phyloP scores from a whole-genome alignment of 306 rosid species.

The Spatholobus suberectus region DNA sequence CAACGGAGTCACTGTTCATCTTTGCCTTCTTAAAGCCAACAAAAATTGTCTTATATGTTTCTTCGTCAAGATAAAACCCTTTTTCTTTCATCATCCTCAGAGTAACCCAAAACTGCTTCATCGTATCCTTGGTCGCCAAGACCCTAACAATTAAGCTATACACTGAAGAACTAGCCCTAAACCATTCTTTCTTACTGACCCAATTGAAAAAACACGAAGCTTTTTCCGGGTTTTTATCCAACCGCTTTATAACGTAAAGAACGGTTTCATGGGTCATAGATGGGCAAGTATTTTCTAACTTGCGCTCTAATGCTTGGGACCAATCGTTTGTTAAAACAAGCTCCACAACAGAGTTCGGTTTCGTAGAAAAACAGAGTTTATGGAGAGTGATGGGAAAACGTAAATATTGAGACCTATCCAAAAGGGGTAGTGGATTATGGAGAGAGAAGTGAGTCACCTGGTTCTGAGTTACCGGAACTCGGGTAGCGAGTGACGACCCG shows the following conservation, averaged over 20 bases:
- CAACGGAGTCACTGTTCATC: conserved; percentile 59
- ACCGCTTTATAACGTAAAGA: conserved; percentile 68
- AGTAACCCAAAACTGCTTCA: conserved; percentile 72
- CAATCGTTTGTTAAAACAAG: conserved; percentile 66
- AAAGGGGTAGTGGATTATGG: conserved; percentile 38
- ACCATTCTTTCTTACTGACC: conserved; percentile 64
- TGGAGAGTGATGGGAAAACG: conserved; percentile 45
- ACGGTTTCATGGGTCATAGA: conserved; percentile 70
- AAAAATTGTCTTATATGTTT: conserved; percentile 53
- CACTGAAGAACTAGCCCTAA: conserved; percentile 63
- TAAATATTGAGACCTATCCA: conserved; percentile 29
- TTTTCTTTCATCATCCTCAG: conserved; percentile 65
- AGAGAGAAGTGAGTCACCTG: conserved; percentile 67
- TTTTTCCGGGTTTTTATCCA: conserved; percentile 64
- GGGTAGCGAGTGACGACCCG: conserved; percentile 52
- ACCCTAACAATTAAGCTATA: conserved; percentile 71
- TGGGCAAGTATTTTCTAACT: conserved; percentile 53
- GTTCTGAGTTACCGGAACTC: conserved; percentile 21
- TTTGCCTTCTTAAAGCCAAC: conserved; percentile 52
- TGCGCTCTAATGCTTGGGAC: conserved; percentile 67
- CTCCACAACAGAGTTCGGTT: conserved; percentile 64
- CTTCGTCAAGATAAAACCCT: conserved; percentile 71
- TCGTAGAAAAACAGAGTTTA: conserved; percentile 60
- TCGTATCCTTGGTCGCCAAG: conserved; percentile 54
- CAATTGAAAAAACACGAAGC: conserved; percentile 77